phyloP scores from a whole-genome alignment of 768 basidiomycete genomes.

The Leccinum subgranulosum region DNA sequence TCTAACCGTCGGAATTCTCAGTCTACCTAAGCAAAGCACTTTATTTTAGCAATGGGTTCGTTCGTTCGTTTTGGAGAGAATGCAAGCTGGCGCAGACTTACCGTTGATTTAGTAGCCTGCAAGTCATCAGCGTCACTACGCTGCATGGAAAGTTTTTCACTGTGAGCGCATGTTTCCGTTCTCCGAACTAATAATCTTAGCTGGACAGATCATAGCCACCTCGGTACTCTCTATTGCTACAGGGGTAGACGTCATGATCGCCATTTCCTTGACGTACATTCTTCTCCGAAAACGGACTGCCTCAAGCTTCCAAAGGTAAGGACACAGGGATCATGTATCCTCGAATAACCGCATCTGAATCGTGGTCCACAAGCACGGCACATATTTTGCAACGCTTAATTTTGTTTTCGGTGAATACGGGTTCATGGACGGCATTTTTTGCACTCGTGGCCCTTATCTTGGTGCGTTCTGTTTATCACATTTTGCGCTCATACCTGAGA shows the following conservation, averaged over 20 bases:
- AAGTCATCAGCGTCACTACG: background rate
- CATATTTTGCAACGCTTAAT: constrained; percentile 7
- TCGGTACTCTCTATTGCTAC: background rate
- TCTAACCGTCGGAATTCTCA: background rate
- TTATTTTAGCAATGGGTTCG: constrained; percentile 2
- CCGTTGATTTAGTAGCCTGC: background rate
- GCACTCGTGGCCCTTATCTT: constrained; percentile 37
- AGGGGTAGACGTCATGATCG: constrained; percentile 4
- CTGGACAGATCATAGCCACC: background rate
- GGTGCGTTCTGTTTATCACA: background rate
- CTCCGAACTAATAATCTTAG: background rate
- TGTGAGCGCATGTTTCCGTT: background rate
- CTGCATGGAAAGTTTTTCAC: background rate
- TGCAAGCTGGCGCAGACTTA: background rate
- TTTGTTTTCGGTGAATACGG: constrained; percentile 16
- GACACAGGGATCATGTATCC: background rate
- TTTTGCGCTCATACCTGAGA: background rate
- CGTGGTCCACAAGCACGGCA: background rate
- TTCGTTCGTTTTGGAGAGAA: background rate
- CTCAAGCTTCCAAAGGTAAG: background rate
- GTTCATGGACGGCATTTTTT: constrained; percentile 48
- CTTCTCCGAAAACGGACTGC: background rate
- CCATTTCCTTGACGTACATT: constrained; percentile 4
- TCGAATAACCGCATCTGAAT: background rate
- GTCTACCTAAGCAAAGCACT: constrained; percentile 5